Evolutionary conservation across 768 basidiomycete species (phyloP).

Genomic region (Lactarius pseudohatsudake): DNA sequence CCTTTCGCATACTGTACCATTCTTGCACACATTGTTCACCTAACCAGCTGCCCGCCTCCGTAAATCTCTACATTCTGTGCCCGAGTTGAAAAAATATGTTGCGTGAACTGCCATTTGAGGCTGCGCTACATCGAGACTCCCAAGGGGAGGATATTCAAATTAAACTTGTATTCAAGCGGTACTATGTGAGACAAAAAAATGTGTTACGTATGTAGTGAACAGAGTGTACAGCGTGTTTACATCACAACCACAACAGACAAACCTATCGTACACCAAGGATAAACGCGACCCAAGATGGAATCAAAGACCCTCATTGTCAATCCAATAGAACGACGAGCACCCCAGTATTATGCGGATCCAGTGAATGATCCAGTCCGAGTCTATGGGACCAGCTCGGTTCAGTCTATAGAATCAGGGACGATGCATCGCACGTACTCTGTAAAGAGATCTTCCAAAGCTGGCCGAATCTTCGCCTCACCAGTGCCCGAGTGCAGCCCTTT

Average conservation of each 20-base stretch:
- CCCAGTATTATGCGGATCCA: conserved; percentile 16
- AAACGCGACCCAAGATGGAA: not conserved
- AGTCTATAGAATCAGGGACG: not conserved
- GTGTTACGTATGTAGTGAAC: too few species aligned
- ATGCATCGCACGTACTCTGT: conserved; percentile 3
- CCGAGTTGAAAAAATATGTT: too few species aligned
- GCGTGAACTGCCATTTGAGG: too few species aligned
- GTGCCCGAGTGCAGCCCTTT: conserved; percentile 6
- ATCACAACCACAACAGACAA: too few species aligned
- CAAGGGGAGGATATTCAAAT: too few species aligned
- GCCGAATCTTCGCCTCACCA: conserved; percentile 11
- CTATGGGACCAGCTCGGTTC: not conserved
- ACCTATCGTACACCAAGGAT: not conserved
- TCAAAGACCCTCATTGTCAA: not conserved
- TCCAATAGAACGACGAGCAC: conserved; percentile 15
- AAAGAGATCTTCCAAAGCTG: conserved; percentile 7
- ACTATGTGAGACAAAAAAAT: not conserved
- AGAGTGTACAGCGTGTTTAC: too few species aligned
- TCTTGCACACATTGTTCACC: too few species aligned
- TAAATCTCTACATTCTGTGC: too few species aligned
- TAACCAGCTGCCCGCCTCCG: too few species aligned
- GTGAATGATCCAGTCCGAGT: not conserved
- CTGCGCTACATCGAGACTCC: too few species aligned
- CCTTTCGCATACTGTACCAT: too few species aligned
- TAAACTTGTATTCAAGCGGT: not conserved